Conservation (phyloP, 495 filamentous ascomycete species). For the Amniculicola lignicola region DNA sequence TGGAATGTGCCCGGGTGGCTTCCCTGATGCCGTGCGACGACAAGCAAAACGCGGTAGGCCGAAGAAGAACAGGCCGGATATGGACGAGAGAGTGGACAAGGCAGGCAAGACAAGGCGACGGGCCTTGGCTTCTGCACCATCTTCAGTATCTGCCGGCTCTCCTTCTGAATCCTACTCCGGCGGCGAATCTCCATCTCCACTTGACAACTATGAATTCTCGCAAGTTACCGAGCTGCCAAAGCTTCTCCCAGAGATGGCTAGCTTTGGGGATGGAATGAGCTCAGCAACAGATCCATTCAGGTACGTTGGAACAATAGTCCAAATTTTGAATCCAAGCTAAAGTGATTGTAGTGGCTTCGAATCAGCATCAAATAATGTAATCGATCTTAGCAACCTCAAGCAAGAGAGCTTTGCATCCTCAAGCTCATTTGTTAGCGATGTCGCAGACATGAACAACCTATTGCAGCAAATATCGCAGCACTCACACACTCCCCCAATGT, state of each 20-base stretch:
- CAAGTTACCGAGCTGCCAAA: constrained; percentile 3
- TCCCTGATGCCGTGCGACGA: constrained; percentile 45
- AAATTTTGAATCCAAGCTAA: background rate
- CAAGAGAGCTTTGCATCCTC: constrained; percentile 21
- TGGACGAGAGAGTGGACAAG: constrained; percentile 40
- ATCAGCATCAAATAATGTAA: constrained; percentile 16
- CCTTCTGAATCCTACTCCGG: constrained; percentile 17
- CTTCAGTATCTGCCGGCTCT: constrained; percentile 26
- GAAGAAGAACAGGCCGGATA: constrained; percentile 43
- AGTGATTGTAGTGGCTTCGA: constrained; percentile 21
- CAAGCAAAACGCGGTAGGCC: constrained; percentile 42
- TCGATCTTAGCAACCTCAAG: constrained; percentile 5
- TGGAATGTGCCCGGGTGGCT: constrained; percentile 90
- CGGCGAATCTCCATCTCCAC: constrained; percentile 17
- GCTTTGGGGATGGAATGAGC: constrained; percentile 24
- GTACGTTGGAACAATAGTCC: constrained; percentile 6
- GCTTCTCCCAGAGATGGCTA: constrained; percentile 12
- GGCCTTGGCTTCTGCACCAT: constrained; percentile 28
- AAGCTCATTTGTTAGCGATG: constrained; percentile 18
- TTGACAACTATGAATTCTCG: constrained; percentile 8
- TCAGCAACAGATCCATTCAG: constrained; percentile 29
- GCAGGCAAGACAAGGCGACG: constrained; percentile 29
- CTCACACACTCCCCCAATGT: constrained; percentile 34
- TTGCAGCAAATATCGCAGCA: constrained; percentile 26
- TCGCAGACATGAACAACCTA: constrained; percentile 22